Evolutionary conservation across 352 stramenopile genomes (phyloP).

Genomic region (Chrysophaeum taylorii): DNA sequence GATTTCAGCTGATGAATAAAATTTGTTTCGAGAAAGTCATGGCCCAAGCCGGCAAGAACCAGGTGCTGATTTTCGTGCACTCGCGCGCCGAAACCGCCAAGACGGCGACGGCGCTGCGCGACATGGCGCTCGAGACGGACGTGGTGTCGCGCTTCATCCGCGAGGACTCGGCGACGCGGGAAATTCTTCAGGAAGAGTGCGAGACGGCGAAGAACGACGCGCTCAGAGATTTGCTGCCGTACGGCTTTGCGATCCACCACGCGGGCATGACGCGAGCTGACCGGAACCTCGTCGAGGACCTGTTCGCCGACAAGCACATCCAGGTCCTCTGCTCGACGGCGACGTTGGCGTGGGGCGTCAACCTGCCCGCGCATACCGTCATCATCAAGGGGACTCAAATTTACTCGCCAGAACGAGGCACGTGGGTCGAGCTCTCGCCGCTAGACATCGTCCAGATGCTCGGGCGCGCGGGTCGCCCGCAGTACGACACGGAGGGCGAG

Average conservation of each 20-base stretch:
- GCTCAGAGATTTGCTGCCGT: constrained; percentile 94
- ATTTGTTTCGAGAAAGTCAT: constrained; percentile 99
- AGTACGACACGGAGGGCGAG: constrained; percentile 92
- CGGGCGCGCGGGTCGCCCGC: constrained; percentile 88
- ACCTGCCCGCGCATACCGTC: constrained; percentile 96
- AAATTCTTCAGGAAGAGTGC: constrained; percentile 84
- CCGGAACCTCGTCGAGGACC: constrained; percentile 93
- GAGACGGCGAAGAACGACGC: constrained; percentile 84
- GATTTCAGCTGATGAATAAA: constrained; percentile 97
- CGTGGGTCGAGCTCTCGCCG: constrained; percentile 93
- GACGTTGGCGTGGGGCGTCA: constrained; percentile 98
- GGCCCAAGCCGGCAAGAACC: constrained; percentile 84
- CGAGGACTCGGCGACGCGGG: constrained; percentile 56
- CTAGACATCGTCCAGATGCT: constrained; percentile 99
- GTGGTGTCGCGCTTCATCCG: constrained; percentile 79
- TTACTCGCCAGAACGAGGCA: constrained; percentile 93
- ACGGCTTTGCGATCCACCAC: constrained; percentile 98
- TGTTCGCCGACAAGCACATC: constrained; percentile 93
- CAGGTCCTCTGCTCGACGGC: constrained; percentile 92
- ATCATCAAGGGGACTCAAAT: constrained; percentile 99
- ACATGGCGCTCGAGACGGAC: constrained; percentile 88
- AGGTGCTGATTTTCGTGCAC: constrained; percentile 99
- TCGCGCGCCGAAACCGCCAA: constrained; percentile 93
- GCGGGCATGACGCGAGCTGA: constrained; percentile 93
- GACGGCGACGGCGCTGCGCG: constrained; percentile 87